These are phyloP conservation scores for Echinochloa phyllopogon DNA, from an alignment of 176 grass and related monocot species.

Conservation along the genomic window DNA sequence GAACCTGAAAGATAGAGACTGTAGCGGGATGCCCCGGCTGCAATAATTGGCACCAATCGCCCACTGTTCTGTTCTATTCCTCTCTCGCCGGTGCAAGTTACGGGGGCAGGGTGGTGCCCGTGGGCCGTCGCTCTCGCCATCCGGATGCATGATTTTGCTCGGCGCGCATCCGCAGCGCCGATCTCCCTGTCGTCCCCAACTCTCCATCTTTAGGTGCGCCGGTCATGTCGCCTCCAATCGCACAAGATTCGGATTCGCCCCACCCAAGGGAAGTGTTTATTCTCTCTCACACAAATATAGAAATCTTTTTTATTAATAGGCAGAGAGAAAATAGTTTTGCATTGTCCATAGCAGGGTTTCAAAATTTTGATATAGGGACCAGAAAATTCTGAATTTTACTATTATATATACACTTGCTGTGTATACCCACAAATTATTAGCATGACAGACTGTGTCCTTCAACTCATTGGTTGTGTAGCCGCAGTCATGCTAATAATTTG, in stretches of 20 bases:
- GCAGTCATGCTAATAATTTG: no score
- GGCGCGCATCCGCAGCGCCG: neutral
- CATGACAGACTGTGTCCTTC: no score
- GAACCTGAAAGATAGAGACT: neutral
- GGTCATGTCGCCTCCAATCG: neutral
- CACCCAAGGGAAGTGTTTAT: neutral
- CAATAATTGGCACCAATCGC: constrained; percentile 42
- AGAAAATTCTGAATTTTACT: no score
- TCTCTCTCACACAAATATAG: no score
- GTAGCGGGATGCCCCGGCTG: constrained; percentile 4
- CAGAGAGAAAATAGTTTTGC: no score
- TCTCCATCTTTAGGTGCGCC: neutral
- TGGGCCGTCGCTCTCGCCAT: neutral
- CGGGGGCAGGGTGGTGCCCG: neutral
- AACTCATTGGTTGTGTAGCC: no score
- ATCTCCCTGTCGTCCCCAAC: neutral
- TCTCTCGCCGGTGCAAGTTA: neutral
- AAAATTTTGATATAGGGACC: no score
- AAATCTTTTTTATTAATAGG: no score
- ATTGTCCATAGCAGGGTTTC: no score
- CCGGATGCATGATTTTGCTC: neutral
- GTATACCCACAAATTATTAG: no score
- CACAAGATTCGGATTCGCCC: neutral
- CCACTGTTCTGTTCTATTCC: neutral
- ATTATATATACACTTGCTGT: no score